Evolutionary conservation across 2,329 filamentous ascomycete genomes (phyloP), one percentile per base, ranked within the genome.

Genomic region (Hypoxylon sp.): DNA sequence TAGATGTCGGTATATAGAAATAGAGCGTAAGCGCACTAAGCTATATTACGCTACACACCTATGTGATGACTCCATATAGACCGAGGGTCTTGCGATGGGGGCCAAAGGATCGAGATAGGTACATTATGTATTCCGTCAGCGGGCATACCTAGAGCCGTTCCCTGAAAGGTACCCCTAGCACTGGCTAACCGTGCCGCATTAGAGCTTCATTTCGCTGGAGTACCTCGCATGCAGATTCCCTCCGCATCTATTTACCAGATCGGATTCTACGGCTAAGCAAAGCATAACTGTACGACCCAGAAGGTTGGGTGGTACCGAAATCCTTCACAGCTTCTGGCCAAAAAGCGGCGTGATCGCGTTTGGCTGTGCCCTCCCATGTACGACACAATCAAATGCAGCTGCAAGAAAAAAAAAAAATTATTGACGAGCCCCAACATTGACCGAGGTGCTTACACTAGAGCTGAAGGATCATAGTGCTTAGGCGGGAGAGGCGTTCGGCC

Each of bases 221-320:
- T 14, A 61, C 17, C 57, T 65, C 50, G 62, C 64, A 65, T 70
- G 63, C 54, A 68, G 60, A 69, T 64, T 68, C 69, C 68, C 61
- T 67, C 64, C 60, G 64, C 59, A 70, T 68, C 48, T 67, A 61
- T 58, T 68, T 64, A 62, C 60, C 48, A 64, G 66, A 69, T 69
- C 69, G 66, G 61, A 59, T 48, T 69, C 35, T 17, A 62, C 60
- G 63, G 66, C 69, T 66, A 59, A 61, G 62, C 64, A 66, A 62
- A 58, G 37, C 56, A 64, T 55, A 49, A 53, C 42, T 56, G 61
- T 59, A 44, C 56, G 58, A 70, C 48, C 54, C 51, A 57, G 30
- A 25, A 67, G 40, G 35, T 65, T 72, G 69, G 66, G 69, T 72
- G 68, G 64, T 35, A 72, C 69, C 48, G 55, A 64, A 68, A 66